Percentiles rank a stretch among this genome's conserved stretches.
phyloP scores from a whole-genome alignment of 1,139 yeast species.

The Kluyveromyces sp. region DNA sequence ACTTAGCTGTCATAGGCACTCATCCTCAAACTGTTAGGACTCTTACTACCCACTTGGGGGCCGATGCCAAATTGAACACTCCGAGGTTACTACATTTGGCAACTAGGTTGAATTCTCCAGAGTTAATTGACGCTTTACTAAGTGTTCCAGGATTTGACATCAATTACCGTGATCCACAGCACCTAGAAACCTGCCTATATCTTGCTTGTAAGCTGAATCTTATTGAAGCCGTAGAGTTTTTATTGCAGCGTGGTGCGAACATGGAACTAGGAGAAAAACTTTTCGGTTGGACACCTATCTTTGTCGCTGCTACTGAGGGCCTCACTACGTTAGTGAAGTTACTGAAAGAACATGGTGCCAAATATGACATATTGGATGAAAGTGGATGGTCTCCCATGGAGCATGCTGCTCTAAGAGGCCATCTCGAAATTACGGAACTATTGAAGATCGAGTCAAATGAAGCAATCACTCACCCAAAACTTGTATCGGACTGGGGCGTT shows the following conservation, averaged over 20 bases:
- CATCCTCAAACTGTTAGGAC: conserved; percentile 73
- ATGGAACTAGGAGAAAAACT: conserved; percentile 69
- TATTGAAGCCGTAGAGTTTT: conserved; percentile 46
- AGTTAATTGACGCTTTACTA: conserved; percentile 49
- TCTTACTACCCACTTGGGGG: conserved; percentile 43
- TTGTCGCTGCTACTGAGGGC: conserved; percentile 89
- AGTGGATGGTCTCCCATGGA: conserved; percentile 98
- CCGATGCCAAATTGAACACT: conserved; percentile 36
- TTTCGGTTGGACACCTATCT: conserved; percentile 94
- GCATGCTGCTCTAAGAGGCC: conserved; percentile 90
- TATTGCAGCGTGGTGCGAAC: conserved; percentile 56
- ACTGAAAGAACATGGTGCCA: conserved; percentile 49
- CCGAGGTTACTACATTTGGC: conserved; percentile 61
- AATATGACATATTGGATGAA: conserved; percentile 56
- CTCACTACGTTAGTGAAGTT: conserved; percentile 48
- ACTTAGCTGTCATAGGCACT: conserved; percentile 72
- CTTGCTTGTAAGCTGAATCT: conserved; percentile 66
- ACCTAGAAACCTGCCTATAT: conserved; percentile 75
- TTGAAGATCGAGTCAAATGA: conserved; percentile 40
- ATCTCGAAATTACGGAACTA: conserved; percentile 58
- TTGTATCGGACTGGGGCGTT: conserved; percentile 8
- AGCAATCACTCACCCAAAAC: conserved; percentile 22
- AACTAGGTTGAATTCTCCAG: conserved; percentile 57
- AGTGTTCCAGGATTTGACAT: conserved; percentile 55
- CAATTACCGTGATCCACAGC: conserved; percentile 53